Evolutionary conservation across 768 basidiomycete species (phyloP), one percentile per base, ranked within the genome.

Genomic region (Psilocybe sp.): DNA sequence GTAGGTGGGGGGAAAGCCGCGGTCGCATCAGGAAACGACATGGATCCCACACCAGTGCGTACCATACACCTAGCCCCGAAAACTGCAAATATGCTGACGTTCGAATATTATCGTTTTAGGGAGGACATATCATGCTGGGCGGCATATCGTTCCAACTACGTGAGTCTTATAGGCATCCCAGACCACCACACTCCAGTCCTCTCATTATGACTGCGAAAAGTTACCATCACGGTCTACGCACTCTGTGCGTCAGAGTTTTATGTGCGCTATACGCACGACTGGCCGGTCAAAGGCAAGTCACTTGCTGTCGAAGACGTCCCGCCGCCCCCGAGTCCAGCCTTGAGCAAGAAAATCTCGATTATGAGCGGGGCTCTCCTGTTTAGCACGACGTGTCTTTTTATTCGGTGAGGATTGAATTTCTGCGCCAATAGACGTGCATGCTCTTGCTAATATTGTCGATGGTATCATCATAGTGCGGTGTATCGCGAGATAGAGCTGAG

Each of bases 91-190:
- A 14, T 23, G 49, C 13, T 31, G 19, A 11, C 42, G 11, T 13
- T 20, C 18, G 35, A 43, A n/a, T n/a, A n/a, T n/a, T 32, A 8
- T 45, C 32, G 46, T 19, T 28, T 4, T 34, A 67, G 64, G 70
- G 69, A 8, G 66, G 63, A 2, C 50, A 77, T 42, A 70, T 84
- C 58, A 84, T 85, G 82, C 70, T 84, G 10, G 80, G 67, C 1
- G 86, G 85, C 42, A 85, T 88, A 52, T 68, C 70, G 14, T 76
- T 86, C 57, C 84, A 87, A 57, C 63, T 84, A 15, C 56, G 75
- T 75, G 49, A 20, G 72, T 53, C 6, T 14, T 18, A 15, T 40
- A n/a, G 12, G 18, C 32, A 11, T 39, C 14, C 16, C n/a, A 14
- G 14, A 4, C 20, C 5, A 9, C 33, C 20, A 31, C 20, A 19